Percentiles rank a stretch among this genome's conserved stretches.
Evolutionary conservation across 805 yeast genomes (phyloP).

Genomic region (Saccharomycopsis fibuligera): DNA sequence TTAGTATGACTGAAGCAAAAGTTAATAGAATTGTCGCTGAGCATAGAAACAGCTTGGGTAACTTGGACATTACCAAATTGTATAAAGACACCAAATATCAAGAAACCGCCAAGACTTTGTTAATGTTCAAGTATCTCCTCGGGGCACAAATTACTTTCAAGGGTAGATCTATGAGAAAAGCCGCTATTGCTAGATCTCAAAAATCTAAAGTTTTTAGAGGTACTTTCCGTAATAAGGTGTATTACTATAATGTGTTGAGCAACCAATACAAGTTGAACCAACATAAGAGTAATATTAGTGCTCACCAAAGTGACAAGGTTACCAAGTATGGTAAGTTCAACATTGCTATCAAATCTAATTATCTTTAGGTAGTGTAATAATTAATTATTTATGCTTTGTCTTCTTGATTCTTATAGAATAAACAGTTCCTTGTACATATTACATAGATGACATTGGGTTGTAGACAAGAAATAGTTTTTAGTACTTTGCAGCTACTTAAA

Average conservation of each 20-base stretch:
- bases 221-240: constrained; percentile 19
- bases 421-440: too few relatives aligned
- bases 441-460: too few relatives aligned
- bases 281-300: constrained; percentile 11
- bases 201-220: constrained; percentile 12
- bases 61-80: constrained; percentile 12
- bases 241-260: constrained; percentile 13
- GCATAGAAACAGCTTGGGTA: constrained; percentile 5
- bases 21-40: constrained; percentile 1
- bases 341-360: constrained; percentile 16
- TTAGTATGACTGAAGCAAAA: not conserved
- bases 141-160: constrained; percentile 13
- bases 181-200: constrained; percentile 18
- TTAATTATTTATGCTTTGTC: too few relatives aligned
- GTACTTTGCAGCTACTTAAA: too few relatives aligned
- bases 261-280: constrained; percentile 16
- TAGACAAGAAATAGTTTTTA: too few relatives aligned
- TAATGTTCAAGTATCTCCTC: constrained; percentile 17
- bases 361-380: not conserved
- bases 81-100: constrained; percentile 4
- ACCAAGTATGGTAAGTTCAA: constrained; percentile 17
- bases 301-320: constrained; percentile 1
- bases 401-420: too few relatives aligned
- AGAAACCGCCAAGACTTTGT: constrained; percentile 7
- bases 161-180: constrained; percentile 14